A percentile compares a stretch with the other conserved stretches of the same genome.
Evolutionary conservation across 2,329 filamentous ascomycete species (phyloP).

Genomic region (Huntiella moniliformis): DNA sequence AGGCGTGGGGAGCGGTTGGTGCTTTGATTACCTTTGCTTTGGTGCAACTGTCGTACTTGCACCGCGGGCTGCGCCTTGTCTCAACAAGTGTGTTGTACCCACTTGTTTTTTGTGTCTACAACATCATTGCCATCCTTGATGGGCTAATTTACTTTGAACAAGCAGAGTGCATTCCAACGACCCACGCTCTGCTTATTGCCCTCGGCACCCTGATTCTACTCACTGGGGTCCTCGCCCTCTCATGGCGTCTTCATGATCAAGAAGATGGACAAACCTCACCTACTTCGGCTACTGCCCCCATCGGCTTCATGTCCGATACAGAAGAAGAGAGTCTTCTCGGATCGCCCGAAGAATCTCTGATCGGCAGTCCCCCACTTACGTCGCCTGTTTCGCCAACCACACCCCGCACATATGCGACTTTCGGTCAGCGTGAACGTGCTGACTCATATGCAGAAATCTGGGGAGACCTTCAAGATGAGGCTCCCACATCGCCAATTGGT

Average conservation of each 20-base stretch:
- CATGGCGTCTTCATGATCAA: conserved; percentile 69
- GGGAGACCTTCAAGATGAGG: conserved; percentile 66
- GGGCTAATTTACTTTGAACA: conserved; percentile 95
- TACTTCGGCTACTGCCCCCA: conserved; percentile 51
- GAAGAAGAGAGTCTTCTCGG: conserved; percentile 23
- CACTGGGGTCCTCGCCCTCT: conserved; percentile 73
- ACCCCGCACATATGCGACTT: conserved; percentile 13
- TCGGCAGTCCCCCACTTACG: conserved; percentile 14
- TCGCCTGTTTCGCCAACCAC: conserved; percentile 21
- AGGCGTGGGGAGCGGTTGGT: conserved; percentile 81
- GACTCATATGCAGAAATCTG: conserved; percentile 54
- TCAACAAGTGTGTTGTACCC: conserved; percentile 93
- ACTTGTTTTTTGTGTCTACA: conserved; percentile 96
- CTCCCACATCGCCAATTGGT: conserved; percentile 8
- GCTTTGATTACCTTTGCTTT: conserved; percentile 66
- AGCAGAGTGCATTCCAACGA: conserved; percentile 53
- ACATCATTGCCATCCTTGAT: conserved; percentile 94
- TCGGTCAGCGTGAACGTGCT: conserved; percentile 19
- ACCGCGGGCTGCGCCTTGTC: conserved; percentile 80
- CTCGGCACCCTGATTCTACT: conserved; percentile 75
- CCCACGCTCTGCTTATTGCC: conserved; percentile 66
- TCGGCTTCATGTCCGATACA: conserved; percentile 60
- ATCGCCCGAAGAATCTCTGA: conserved; percentile 15
- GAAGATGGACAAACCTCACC: conserved; percentile 27
- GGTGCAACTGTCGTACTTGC: conserved; percentile 85